phyloP scores from a whole-genome alignment of 1,139 yeast species.

The Pneumocystis wakefieldiae region DNA sequence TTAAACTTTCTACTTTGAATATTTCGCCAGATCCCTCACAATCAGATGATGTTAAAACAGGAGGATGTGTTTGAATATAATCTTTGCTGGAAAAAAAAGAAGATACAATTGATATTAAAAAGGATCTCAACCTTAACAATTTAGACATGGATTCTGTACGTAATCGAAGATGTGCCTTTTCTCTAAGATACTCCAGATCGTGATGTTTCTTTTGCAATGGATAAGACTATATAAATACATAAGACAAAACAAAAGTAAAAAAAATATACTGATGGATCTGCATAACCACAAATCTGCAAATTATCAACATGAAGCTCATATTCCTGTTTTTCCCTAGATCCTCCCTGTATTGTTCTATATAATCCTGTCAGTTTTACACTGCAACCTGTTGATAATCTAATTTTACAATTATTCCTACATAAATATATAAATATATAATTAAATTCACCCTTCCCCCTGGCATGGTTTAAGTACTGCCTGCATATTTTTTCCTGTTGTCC shows the following conservation, averaged over 20 bases:
- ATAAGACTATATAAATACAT: slow-evolving; percentile 35
- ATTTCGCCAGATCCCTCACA: slow-evolving; percentile 98
- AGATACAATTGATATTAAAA: slow-evolving; percentile 39
- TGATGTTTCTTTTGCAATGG: slow-evolving; percentile 77
- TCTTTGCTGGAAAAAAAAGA: slow-evolving; percentile 39
- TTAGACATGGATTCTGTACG: slow-evolving; percentile 52
- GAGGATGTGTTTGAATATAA: slow-evolving; percentile 68
- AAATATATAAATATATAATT: neutral
- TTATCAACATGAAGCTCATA: slow-evolving; percentile 10
- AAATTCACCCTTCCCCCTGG: slow-evolving; percentile 15
- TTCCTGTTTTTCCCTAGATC: slow-evolving; percentile 6
- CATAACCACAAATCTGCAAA: slow-evolving; percentile 31
- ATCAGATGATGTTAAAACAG: slow-evolving; percentile 73
- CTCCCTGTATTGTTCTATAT: slow-evolving; percentile 10
- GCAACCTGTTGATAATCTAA: slow-evolving; percentile 29
- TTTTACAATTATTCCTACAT: slow-evolving; percentile 3
- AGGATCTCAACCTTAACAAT: slow-evolving; percentile 56
- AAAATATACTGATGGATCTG: slow-evolving; percentile 4
- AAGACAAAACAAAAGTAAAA: neutral
- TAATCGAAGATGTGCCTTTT: slow-evolving; percentile 55
- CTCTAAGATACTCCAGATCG: slow-evolving; percentile 48
- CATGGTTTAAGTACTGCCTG: slow-evolving; percentile 38
- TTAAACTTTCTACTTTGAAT: slow-evolving; percentile 35
- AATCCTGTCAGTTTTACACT: slow-evolving; percentile 34
- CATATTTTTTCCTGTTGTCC: slow-evolving; percentile 41